These are phyloP conservation scores for Paraglomus brasilianum DNA, from an alignment of 192 early-diverging fungal species.

Conservation along the genomic window DNA sequence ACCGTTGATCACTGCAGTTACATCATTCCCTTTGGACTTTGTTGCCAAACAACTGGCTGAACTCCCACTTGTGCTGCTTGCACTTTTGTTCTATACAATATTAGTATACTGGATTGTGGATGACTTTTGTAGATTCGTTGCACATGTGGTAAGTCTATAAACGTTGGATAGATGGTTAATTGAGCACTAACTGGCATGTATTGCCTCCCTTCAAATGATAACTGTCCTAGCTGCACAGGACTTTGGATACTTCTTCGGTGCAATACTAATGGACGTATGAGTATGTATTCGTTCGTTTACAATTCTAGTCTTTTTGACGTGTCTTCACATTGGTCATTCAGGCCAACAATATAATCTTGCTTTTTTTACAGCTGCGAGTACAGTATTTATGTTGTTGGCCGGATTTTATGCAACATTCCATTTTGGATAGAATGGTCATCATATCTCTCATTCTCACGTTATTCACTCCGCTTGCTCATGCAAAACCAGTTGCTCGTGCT, in stretches of 20 bases:
- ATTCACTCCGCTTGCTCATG: constrained; percentile 1
- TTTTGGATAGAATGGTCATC: neutral
- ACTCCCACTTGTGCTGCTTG: neutral
- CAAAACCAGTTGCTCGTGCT: constrained; percentile 13
- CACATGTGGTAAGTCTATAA: neutral
- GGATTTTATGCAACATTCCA: constrained; percentile 24
- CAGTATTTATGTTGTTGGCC: constrained; percentile 23
- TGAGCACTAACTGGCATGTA: neutral
- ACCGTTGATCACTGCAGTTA: neutral
- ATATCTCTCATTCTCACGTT: constrained; percentile 18
- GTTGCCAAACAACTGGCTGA: constrained; percentile 11
- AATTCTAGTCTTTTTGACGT: neutral
- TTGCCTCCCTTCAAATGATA: neutral
- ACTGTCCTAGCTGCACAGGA: neutral
- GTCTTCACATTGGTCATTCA: neutral
- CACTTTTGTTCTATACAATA: neutral
- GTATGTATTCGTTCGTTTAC: too few relatives aligned
- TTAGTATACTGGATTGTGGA: constrained; percentile 20
- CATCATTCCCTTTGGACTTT: constrained; percentile 20
- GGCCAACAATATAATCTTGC: neutral
- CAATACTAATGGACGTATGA: neutral
- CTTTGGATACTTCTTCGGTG: constrained; percentile 26
- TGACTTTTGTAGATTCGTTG: neutral
- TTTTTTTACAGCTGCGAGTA: neutral
- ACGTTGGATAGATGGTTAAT: neutral